A percentile compares a stretch with the other conserved stretches of the same genome.
phyloP scores from a whole-genome alignment of 2,329 filamentous ascomycete species.

The Curvularia spicifera region DNA sequence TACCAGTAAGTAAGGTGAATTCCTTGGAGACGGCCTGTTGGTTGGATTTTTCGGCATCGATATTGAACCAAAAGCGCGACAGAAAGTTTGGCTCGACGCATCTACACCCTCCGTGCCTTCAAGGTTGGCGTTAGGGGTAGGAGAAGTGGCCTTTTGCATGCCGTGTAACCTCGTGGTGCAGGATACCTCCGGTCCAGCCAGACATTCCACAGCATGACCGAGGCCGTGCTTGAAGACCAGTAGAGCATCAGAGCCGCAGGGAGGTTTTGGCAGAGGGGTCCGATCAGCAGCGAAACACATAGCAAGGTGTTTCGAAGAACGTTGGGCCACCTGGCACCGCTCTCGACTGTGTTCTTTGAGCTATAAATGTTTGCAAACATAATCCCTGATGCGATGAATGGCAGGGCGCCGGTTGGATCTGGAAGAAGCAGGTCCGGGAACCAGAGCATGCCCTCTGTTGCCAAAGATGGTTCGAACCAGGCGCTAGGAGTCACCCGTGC shows the following conservation, averaged over 20 bases:
- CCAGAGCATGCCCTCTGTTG: slow-evolving; percentile 66
- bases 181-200: slow-evolving; percentile 44
- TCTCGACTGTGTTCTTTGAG: slow-evolving; percentile 29
- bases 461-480: slow-evolving; percentile 58
- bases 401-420: slow-evolving; percentile 60
- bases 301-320: slow-evolving; percentile 36
- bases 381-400: slow-evolving; percentile 56
- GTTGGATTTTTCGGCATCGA: background rate
- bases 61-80: background rate
- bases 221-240: slow-evolving; percentile 45
- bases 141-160: slow-evolving; percentile 40
- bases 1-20: background rate
- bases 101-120: slow-evolving; percentile 14
- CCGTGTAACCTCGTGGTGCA: slow-evolving; percentile 28
- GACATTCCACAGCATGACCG: slow-evolving; percentile 43
- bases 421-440: slow-evolving; percentile 62
- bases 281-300: slow-evolving; percentile 41
- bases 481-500: slow-evolving; percentile 17
- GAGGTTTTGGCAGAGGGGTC: slow-evolving; percentile 42
- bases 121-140: slow-evolving; percentile 21
- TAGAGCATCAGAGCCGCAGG: slow-evolving; percentile 54
- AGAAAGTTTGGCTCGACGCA: background rate
- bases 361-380: slow-evolving; percentile 58
- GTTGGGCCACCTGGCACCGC: slow-evolving; percentile 22
- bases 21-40: background rate